These are phyloP conservation scores for Raffaelea arxii DNA, from an alignment of 2,329 filamentous ascomycete genomes.

Conservation along the genomic window DNA sequence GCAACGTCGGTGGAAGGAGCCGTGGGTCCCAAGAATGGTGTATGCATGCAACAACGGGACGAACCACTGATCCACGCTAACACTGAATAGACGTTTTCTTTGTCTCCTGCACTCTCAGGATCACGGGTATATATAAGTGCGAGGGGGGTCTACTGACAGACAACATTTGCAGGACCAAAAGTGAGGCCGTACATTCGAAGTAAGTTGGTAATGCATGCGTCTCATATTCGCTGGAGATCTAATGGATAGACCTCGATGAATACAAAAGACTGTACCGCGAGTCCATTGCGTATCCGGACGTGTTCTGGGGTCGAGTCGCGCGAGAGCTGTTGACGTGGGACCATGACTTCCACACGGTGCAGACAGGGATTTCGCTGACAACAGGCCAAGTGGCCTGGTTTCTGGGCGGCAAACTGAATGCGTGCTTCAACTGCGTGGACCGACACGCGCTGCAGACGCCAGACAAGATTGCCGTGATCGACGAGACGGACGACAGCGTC, in stretches of 20 bases:
- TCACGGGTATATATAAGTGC: too few relatives aligned
- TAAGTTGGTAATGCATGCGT: too few relatives aligned
- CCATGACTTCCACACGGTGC: constrained; percentile 83
- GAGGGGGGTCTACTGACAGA: too few relatives aligned
- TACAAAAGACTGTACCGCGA: constrained; percentile 63
- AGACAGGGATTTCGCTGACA: constrained; percentile 61
- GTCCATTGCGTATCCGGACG: constrained; percentile 80
- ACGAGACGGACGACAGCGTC: constrained; percentile 85
- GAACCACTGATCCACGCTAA: too few relatives aligned
- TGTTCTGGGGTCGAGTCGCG: constrained; percentile 82
- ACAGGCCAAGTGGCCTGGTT: constrained; percentile 92
- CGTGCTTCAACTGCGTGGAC: constrained; percentile 95
- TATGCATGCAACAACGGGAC: too few relatives aligned
- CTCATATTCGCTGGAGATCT: too few relatives aligned
- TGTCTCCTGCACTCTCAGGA: too few relatives aligned
- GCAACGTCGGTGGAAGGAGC: too few relatives aligned
- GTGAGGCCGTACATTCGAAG: too few relatives aligned
- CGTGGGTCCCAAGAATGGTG: too few relatives aligned
- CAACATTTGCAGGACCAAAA: too few relatives aligned
- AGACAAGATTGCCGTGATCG: constrained; percentile 90
- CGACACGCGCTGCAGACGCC: constrained; percentile 94
- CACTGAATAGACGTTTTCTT: too few relatives aligned
- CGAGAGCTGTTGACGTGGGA: constrained; percentile 87
- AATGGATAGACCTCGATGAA: constrained; percentile 47
- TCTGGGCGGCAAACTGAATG: constrained; percentile 84